These are phyloP conservation scores for Termitomyces sp. DNA, from an alignment of 768 basidiomycete species.

Conservation along the genomic window DNA sequence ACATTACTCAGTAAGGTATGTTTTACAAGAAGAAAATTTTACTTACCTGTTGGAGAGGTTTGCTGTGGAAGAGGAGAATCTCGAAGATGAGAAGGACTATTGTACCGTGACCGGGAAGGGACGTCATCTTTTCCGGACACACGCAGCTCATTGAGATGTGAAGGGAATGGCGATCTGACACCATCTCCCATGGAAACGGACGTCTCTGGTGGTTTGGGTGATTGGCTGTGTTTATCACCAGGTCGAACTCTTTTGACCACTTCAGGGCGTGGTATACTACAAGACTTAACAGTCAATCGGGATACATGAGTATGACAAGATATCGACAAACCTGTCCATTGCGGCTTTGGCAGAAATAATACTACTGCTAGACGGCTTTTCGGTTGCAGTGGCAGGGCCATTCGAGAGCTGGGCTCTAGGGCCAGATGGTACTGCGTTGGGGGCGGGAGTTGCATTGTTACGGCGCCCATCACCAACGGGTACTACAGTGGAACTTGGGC, in stretches of 20 bases:
- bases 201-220: conserved; percentile 23
- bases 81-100: conserved; percentile 18
- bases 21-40: conserved; percentile 31
- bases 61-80: conserved; percentile 16
- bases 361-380: conserved; percentile 19
- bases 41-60: conserved; percentile 15
- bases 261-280: conserved; percentile 73
- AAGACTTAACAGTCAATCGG: not conserved
- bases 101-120: conserved; percentile 18
- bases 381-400: conserved; percentile 22
- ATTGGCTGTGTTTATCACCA: conserved; percentile 30
- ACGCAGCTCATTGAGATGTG: conserved; percentile 15
- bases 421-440: conserved; percentile 41
- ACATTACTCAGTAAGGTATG: conserved; percentile 36
- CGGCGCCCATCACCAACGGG: conserved; percentile 32
- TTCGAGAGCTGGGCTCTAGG: conserved; percentile 51
- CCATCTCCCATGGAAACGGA: conserved; percentile 9
- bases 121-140: conserved; percentile 17
- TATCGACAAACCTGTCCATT: conserved; percentile 54
- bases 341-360: conserved; percentile 49
- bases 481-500: conserved; percentile 29
- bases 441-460: conserved; percentile 23
- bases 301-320: not conserved
- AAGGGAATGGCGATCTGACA: conserved; percentile 9
- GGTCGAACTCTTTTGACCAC: conserved; percentile 61